Base-by-base conservation (phyloP, 371 early-diverging fungal genomes). In the Phascolomyces articulosus region DNA sequence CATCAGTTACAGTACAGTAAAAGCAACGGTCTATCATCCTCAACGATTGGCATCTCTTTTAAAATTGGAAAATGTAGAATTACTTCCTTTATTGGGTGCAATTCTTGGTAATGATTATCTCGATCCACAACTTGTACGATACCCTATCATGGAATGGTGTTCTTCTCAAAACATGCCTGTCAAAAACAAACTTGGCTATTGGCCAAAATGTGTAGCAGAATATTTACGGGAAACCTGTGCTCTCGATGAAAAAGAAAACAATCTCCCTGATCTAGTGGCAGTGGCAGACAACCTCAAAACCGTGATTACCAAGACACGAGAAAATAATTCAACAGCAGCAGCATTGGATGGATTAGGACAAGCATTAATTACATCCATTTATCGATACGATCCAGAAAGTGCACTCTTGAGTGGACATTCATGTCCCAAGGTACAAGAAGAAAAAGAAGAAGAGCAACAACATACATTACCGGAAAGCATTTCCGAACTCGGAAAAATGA, bases 21-120 rank as follows among this genome's bases (percentile, higher is more conserved):
- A 66, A 1, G 87, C 81, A 2, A 69, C 69, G 1, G 76, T 84
- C 0, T 87, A 83, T 63, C 74, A 77, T 16, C 83, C 85, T 13
- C 56, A 71, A 2, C 38, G 34, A 2, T 63, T 87, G 6, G 77
- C 84, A 8, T 41, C 55, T 0, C 67, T 80, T 26, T 71, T 87
- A 16, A 67, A 74, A 16, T 58, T 85, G 27, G 16, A 44, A 7
- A 66, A 66, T 16, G 58, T 64, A 1, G 61, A 60, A 1, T 61
- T 72, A 34, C 58, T 87, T 15, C 86, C 87, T 0, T 55, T 87
- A 0, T 78, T 87, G 62, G 87, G 85, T 0, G 80, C 85, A 0
- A 65, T 87, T 13, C 60, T 84, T 1, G 87, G 87, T 11, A 87
- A 87, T 62, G 87, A 87, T 41, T 85, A 87, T 58, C 27, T 85